Conservation (phyloP, 2,329 filamentous ascomycete genomes). For the Calonectria pauciramosa region DNA sequence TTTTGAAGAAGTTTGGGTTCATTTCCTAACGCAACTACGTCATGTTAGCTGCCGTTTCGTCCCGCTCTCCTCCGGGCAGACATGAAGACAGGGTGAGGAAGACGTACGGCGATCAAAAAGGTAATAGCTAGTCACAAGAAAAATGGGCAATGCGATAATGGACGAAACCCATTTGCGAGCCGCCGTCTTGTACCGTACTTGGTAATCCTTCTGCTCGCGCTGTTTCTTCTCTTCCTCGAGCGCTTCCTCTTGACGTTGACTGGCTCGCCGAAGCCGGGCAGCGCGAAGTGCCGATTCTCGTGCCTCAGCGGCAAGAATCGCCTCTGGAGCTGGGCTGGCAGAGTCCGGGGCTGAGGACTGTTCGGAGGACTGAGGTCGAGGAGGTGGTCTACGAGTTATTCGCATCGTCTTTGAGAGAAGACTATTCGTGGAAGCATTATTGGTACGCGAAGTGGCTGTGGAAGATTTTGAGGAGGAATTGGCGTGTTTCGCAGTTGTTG, state of each 20-base stretch:
- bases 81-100: rapidly evolving
- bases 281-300: conserved; percentile 41
- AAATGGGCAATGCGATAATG: conserved; percentile 67
- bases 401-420: background rate
- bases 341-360: background rate
- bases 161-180: conserved; percentile 60
- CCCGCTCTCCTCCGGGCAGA: background rate
- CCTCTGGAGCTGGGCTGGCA: conserved; percentile 16
- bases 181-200: conserved; percentile 58
- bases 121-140: conserved; percentile 68
- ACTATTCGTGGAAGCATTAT: background rate
- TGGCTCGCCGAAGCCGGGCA: conserved; percentile 36
- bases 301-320: conserved; percentile 38
- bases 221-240: conserved; percentile 35
- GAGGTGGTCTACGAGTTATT: background rate
- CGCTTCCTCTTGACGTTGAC: conserved; percentile 32
- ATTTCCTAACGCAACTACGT: background rate
- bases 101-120: conserved; percentile 65
- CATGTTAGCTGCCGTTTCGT: background rate
- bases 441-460: background rate
- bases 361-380: background rate
- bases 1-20: background rate
- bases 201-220: conserved; percentile 52
- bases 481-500: background rate
- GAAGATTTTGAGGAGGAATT: background rate